phyloP scores from a whole-genome alignment of 345 rosid genomes.

The Microthlaspi erraticum region DNA sequence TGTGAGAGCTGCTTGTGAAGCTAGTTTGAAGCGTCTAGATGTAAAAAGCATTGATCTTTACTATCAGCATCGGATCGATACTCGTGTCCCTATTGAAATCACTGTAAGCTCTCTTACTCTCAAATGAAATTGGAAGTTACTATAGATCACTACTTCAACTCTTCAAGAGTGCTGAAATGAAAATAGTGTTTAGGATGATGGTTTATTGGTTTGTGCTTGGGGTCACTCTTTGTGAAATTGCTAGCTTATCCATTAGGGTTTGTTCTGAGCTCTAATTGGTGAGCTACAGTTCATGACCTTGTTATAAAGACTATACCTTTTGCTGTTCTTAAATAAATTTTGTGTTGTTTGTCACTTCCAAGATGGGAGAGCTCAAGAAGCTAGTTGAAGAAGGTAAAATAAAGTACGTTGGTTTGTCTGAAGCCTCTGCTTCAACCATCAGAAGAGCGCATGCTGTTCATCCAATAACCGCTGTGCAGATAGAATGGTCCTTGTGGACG shows the following conservation, averaged over 20 bases:
- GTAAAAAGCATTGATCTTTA: constrained; percentile 63
- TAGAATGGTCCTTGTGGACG: constrained; percentile 80
- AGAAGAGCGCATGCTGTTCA: constrained; percentile 82
- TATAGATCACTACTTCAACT: neutral
- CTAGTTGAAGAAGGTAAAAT: constrained; percentile 76
- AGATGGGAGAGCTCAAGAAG: constrained; percentile 69
- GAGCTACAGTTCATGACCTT: neutral
- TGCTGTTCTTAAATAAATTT: neutral
- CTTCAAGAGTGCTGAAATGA: neutral
- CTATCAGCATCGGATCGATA: constrained; percentile 67
- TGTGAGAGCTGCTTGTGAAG: constrained; percentile 64
- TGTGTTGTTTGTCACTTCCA: neutral
- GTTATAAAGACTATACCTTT: neutral
- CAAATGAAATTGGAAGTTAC: neutral
- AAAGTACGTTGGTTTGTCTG: constrained; percentile 68
- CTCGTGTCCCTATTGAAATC: constrained; percentile 60
- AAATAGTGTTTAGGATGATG: neutral
- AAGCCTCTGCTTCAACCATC: constrained; percentile 79
- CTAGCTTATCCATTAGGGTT: neutral
- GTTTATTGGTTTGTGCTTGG: constrained; percentile 1
- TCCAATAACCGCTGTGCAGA: constrained; percentile 64
- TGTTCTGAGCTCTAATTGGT: neutral
- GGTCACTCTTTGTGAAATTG: neutral
- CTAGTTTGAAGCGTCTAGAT: constrained; percentile 60
- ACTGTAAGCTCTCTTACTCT: constrained; percentile 46